Evolutionary conservation across 1,284 basidiomycete genomes (phyloP), one percentile per base, ranked within the genome.

Genomic region (Ceratobasidium sp.): DNA sequence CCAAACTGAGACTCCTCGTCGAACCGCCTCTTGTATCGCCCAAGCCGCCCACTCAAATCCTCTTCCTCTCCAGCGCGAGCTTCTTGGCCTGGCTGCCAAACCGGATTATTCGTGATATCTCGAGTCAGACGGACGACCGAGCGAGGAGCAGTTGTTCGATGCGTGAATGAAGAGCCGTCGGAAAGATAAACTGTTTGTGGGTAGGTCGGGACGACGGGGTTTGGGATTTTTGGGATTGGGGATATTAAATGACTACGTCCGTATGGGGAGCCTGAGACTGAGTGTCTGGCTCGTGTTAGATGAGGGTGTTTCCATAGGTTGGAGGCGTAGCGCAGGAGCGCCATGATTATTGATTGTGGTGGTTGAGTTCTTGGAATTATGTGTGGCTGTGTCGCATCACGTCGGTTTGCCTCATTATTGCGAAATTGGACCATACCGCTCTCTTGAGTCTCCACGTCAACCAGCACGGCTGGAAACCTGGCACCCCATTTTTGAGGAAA

Each of bases 131-230:
- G 90, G 60, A 95, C 88, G 60, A 90, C 85, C 2, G 93, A 92
- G 4, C 91, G 91, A 0, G 95, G 95, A 0, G 95, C 95, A 0
- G 95, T 96, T 10, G 93, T 94, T 89, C 92, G 94, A 81, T 96
- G 93, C 1, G 90, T 91, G 84, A 95, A 95, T 0, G 93, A 94
- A 23, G 93, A 93, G n/a, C 95, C 95, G 85, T 97, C 95, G 0
- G 94, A 91, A 81, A 94, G 91, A 77, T 94, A 89, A 79, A 97
- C 93, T 78, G 89, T 90, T 85, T 96, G 95, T 6, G 94, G 92
- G 84, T 93, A 97, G 80, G 93, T 91, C 23, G 94, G 93, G 0
- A 95, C 92, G 81, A 95, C 86, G 2, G 95, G 95, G 80, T 92
- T 91, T 3, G 95, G 95, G 0, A 96, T 88, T 7, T 87, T 85